Evolutionary conservation across 192 early-diverging fungal species (phyloP), one percentile per base, ranked within the genome.

Genomic region (Backusella australiensis): DNA sequence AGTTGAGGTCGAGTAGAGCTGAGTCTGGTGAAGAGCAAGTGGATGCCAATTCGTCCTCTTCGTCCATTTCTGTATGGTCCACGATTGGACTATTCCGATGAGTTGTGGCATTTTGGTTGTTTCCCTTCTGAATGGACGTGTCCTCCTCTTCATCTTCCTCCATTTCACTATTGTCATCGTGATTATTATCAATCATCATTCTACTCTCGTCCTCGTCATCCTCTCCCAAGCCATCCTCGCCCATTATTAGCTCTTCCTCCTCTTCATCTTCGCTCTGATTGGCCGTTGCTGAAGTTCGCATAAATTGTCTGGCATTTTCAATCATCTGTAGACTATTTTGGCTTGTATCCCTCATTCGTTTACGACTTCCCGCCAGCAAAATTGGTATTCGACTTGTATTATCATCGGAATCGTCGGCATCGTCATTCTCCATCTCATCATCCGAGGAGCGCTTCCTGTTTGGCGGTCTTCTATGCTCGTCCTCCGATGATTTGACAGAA

Each of bases 21-120:
- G 78, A 76, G 15, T 46, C 65, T 4, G 75, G 70, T 69, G 71
- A 72, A 5, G 79, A 77, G 4, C 75, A 75, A 38, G 71, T 71
- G 29, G 79, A 80, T 23, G 69, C 71, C 29, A 80, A 49, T 63
- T 80, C 79, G 69, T 80, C 79, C 70, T 80, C 75, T 73, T 80
- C 79, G 3, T 73, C 75, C 0, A 69, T 66, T 34, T 73, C 74
- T 14, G 63, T 65, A 36, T 72, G 59, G 23, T 32, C 69, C 34
- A 53, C 23, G 34, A 69, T 65, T 26, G 26, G 21, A 23, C 36
- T 65, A 17, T 65, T 26, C 11, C 49, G 65, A 23, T 26, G 39
- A 4, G 19, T 49, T 7, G 46, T 49, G 42, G 42, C 32, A 32
- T 32, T 32, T 44, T 44, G 42, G 42, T 44, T 14, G 19, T 4